Evolutionary conservation across 805 yeast genomes (phyloP), one percentile per base, ranked within the genome.

Genomic region (Candida glaebosa): DNA sequence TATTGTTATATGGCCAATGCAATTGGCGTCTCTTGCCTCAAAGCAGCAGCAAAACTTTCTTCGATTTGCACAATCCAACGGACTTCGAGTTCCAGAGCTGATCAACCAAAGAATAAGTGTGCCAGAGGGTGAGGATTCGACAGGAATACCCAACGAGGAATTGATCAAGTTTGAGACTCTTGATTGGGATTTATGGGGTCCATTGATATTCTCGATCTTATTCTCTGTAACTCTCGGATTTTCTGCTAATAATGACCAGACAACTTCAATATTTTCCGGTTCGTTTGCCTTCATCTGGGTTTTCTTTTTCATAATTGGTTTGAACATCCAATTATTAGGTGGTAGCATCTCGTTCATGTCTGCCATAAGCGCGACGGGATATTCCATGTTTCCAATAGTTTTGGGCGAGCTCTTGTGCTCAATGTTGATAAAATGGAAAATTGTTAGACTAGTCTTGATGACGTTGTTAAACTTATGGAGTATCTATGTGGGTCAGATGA

Each of bases 141-240:
- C 61, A 40, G 68, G 67, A 9, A 47, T 46, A 22, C 34, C 46
- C 10, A 28, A 32, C 15, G 32, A 35, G 31, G 63, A 56, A 3
- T 39, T 47, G 19, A 32, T 48, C 14, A 49, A 43, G 17, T 51
- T 46, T 32, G 53, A 47, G 16, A 60, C 49, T 39, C 53, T 77
- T 39, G 82, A 78, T 41, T 78, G 83, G 83, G 83, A 78, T 56
- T 58, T 78, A 38, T 78, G 87, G 88, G 89, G 89, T 2, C 89
- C 89, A 4, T 62, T 82, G 41, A 65, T 82, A 22, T 83, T 82
- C 53, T 75, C 82, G 9, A 63, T 83, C 42, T 54, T 69, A 24
- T 76, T 78, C 41, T 66, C 85, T 3, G 76, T 81, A 18, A 63
- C 75, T 17, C 58, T 82, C 48, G 76, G 81, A 2, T 61, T 71